Conservation (phyloP, 2,329 filamentous ascomycete genomes). For the Purpureocillium lavendulum region DNA sequence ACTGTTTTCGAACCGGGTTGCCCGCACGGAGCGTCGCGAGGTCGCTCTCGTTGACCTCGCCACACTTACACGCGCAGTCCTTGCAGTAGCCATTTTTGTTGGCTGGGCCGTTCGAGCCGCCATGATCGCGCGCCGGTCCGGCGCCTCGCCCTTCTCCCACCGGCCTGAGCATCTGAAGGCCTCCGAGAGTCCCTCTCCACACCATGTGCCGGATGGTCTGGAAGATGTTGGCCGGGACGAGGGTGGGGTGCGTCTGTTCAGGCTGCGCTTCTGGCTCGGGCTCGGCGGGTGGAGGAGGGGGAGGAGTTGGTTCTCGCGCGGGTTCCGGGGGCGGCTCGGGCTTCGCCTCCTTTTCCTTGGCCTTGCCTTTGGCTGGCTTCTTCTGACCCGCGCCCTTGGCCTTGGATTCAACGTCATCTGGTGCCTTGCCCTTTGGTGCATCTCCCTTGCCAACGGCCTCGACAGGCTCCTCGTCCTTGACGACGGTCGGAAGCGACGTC, state of each 20-base stretch:
- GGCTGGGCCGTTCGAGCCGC: slow-evolving; percentile 8
- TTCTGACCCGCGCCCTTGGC: slow-evolving; percentile 20
- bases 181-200: slow-evolving; percentile 23
- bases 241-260: slow-evolving; percentile 19
- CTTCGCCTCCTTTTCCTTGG: slow-evolving; percentile 14
- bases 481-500: slow-evolving; percentile 5
- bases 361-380: slow-evolving; percentile 20
- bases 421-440: slow-evolving; percentile 3
- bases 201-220: slow-evolving; percentile 23
- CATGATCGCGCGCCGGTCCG: slow-evolving; percentile 18
- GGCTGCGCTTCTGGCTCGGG: slow-evolving; percentile 8
- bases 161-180: slow-evolving; percentile 27
- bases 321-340: slow-evolving; percentile 2
- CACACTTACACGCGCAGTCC: slow-evolving; percentile 28
- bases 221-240: slow-evolving; percentile 25
- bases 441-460: not conserved
- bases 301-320: slow-evolving; percentile 8
- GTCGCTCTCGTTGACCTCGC: slow-evolving; percentile 38
- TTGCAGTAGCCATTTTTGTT: slow-evolving; percentile 23
- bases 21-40: slow-evolving; percentile 46
- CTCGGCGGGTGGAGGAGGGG: slow-evolving; percentile 10
- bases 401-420: slow-evolving; percentile 13
- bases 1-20: slow-evolving; percentile 50
- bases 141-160: slow-evolving; percentile 13
- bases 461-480: slow-evolving; percentile 6